phyloP scores from a whole-genome alignment of 345 rosid genomes.

The Eucalyptus victrix region DNA sequence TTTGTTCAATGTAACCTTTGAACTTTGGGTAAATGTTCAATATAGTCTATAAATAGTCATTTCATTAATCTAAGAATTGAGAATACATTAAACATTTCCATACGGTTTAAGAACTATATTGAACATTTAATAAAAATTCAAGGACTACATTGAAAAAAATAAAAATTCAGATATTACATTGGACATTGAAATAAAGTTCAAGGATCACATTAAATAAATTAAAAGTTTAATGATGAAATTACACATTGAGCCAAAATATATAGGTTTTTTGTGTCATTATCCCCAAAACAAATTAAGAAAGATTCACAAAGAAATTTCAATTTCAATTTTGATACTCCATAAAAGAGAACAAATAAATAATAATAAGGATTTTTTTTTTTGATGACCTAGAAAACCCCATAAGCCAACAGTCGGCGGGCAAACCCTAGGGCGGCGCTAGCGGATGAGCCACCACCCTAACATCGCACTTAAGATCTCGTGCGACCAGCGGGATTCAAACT shows the following conservation, averaged over 20 bases:
- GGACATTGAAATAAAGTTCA: fast-evolving
- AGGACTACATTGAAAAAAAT: fast-evolving
- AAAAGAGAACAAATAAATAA: background rate
- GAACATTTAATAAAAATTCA: too few species aligned
- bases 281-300: background rate
- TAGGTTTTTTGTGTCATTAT: fast-evolving
- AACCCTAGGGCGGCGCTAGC: too few species aligned
- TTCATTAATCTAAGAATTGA: too few species aligned
- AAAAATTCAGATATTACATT: fast-evolving
- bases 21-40: background rate
- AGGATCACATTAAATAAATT: fast-evolving
- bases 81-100: too few species aligned
- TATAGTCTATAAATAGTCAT: too few species aligned
- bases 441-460: too few species aligned
- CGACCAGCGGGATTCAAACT: too few species aligned
- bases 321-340: fast-evolving
- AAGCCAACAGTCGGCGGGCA: too few species aligned
- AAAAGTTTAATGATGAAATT: fast-evolving
- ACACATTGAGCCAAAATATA: background rate
- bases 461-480: too few species aligned
- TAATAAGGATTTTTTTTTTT: too few species aligned
- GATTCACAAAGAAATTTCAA: background rate
- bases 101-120: fast-evolving
- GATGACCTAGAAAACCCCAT: too few species aligned
- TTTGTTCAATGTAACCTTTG: fast-evolving